Evolutionary conservation across 441 rosid genomes (phyloP), one percentile per base, ranked within the genome.

Genomic region (Aleurites moluccanus): DNA sequence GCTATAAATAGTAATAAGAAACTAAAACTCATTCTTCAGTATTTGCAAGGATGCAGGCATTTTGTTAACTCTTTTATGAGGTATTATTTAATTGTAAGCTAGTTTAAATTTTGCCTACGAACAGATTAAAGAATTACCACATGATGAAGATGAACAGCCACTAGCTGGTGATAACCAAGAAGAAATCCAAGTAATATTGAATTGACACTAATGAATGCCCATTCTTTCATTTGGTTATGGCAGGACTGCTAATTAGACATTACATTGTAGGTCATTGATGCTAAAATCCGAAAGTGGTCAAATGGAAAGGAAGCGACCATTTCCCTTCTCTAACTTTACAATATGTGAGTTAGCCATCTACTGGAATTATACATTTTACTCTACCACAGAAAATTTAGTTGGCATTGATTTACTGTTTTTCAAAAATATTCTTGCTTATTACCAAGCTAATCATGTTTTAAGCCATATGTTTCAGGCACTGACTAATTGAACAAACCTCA

Each of bases 241-340:
- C 73, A 47, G 4, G 72, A 56, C 44, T 27, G 64, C 69, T 73
- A 56, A 69, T 42, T 28, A 23, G 53, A 56, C 66, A 57, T 55
- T 70, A 42, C 27, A 64, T 11, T 79, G 77, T 83, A 92, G 99
- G 87, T 40, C 73, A 86, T 87, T 21, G 89, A 91, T 81, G 85
- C 83, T 71, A 84, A 89, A 82, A 91, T 93, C 71, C 87, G 78
- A 25, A 84, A 86, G 44, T 96, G 99, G 98, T 92, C 90, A 33
- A 75, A 75, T n/a, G 98, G 97, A 62, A 96, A 89, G 86, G 92
- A 87, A 61, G 90, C 94, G 76, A 96, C 92, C 83, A 91, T 96
- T 56, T 91, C 99, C 35, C 90, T 96, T 49, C 79, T 96, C 83
- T 93, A 53, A 96, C 97, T 9, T 79, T 96, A 78, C 98, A 92